Base-by-base conservation (phyloP, 257 asterid genomes). In the Salvia miltiorrhiza region DNA sequence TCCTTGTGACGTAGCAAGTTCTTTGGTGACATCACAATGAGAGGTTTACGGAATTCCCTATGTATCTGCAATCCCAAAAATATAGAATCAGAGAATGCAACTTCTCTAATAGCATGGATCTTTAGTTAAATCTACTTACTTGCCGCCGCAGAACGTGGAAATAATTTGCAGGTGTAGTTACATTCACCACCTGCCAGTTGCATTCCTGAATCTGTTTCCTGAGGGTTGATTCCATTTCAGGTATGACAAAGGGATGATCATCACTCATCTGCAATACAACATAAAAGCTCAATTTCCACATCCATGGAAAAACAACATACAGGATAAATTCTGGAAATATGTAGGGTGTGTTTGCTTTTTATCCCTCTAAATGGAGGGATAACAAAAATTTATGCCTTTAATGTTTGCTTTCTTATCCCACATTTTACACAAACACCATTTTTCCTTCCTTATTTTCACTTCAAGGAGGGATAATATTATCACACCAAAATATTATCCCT, bases 171-270 rank as follows among this genome's bases (percentile, higher is more conserved):
- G 98, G 98, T 24, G 98, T 92, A 10, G 98, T 92, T 35, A 89
- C 97, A 84, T 92, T 92, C 79, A 92, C 98, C 80, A 92, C 96
- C 76, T 92, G 98, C 95, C 94, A 86, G 77, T 92, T 92, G 84
- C 97, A 87, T 70, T 92, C 95, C 78, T 89, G 98, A 64, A 92
- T 92, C 83, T 92, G 98, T 70, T 76, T 92, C 80, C 97, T 74
- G 17, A 87, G 86, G 57, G 97, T 92, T 53, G 93, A 71, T 13
- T 92, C 98, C 98, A 92, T 92, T 88, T 92, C 98, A 55, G 96
- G 98, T 44, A 92, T 92, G 43, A 86, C 86, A 76, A 24, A 83
- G 44, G 98, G 98, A 76, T 89, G 76, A 60, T 92, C 98, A 70
- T 89, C 98, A 75, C 98, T 92, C 96, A 89, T 92, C 98, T 89